Conservation (phyloP, 176 grass and related monocot species). For the Chrysopogon serrulatus region DNA sequence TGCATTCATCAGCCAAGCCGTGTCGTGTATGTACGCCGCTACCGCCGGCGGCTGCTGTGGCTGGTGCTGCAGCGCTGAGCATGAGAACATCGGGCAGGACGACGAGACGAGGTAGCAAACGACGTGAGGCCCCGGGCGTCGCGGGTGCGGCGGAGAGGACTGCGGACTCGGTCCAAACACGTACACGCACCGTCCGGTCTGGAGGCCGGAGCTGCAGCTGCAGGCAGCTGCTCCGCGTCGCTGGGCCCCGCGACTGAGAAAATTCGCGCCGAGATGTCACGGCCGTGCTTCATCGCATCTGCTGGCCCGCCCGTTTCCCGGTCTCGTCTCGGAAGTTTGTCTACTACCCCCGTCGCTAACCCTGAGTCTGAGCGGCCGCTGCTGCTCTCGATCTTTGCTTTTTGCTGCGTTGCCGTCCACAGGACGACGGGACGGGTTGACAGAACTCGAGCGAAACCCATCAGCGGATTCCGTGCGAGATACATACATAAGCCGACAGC, state of each 20-base stretch:
- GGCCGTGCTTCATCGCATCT: neutral
- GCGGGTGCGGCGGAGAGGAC: neutral
- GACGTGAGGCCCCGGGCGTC: neutral
- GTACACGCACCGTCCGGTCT: neutral
- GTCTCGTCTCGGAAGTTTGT: neutral
- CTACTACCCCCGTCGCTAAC: too few species aligned
- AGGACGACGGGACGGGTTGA: neutral
- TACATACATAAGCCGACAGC: slow-evolving; percentile 8
- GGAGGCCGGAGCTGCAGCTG: neutral
- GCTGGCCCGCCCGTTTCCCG: neutral
- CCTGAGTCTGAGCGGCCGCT: neutral
- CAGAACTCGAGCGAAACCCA: neutral
- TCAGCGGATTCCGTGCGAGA: neutral
- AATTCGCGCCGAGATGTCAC: slow-evolving; percentile 12
- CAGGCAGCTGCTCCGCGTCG: neutral
- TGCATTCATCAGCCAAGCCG: too few species aligned
- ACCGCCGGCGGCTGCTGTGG: neutral
- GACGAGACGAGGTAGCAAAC: neutral
- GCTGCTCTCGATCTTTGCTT: neutral
- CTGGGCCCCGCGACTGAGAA: neutral
- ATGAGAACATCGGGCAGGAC: too few species aligned
- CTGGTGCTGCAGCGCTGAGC: too few species aligned
- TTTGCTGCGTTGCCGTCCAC: slow-evolving; percentile 26
- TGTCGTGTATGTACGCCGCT: too few species aligned
- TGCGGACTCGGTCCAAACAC: neutral